Percentiles rank a stretch among this genome's conserved stretches.
Conservation (phyloP, 2,329 filamentous ascomycete genomes). For the Penicillium oxalicum region DNA sequence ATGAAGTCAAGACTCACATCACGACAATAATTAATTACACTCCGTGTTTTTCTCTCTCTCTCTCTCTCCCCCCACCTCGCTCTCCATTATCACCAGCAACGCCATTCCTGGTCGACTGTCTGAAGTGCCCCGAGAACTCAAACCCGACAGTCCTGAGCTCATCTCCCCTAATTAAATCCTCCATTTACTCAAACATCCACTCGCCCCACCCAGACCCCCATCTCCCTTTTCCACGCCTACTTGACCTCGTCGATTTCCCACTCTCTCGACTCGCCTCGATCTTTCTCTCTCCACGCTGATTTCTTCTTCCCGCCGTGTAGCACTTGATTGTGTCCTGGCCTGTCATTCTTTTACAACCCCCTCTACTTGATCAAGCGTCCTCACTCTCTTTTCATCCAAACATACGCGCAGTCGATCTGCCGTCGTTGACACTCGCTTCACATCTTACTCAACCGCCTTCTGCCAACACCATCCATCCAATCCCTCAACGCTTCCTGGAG, state of each 20-base stretch:
- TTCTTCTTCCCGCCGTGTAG: conserved; percentile 15
- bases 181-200: background rate
- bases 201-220: conserved; percentile 12
- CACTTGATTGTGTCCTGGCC: conserved; percentile 24
- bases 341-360: conserved; percentile 31
- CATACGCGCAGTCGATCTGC: conserved; percentile 32
- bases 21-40: too few relatives aligned
- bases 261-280: conserved; percentile 7
- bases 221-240: conserved; percentile 12
- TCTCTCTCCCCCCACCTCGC: too few relatives aligned
- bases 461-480: background rate
- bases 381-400: conserved; percentile 12
- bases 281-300: conserved; percentile 12
- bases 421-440: conserved; percentile 11
- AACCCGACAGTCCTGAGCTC: background rate
- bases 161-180: conserved; percentile 8
- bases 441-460: background rate
- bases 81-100: too few relatives aligned
- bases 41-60: too few relatives aligned
- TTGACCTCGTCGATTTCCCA: conserved; percentile 5
- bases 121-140: background rate
- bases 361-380: conserved; percentile 2
- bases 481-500: conserved; percentile 30
- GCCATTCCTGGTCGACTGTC: too few relatives aligned
- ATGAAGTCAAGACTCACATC: background rate